Evolutionary conservation across 2,329 filamentous ascomycete species (phyloP).

Genomic region (Calonectria pseudoturangicola): DNA sequence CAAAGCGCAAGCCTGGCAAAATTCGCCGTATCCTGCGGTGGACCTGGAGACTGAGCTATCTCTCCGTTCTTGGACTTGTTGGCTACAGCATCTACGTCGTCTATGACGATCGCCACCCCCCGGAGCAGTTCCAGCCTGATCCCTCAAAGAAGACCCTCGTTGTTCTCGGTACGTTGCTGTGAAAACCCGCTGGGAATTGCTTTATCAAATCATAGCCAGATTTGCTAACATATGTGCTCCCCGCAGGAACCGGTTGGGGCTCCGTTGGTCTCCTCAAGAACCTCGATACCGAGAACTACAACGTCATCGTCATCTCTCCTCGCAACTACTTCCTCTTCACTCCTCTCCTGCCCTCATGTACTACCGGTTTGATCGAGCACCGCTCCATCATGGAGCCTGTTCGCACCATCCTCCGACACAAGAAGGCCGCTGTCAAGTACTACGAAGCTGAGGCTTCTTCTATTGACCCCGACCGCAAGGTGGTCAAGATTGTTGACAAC

Average conservation of each 20-base stretch:
- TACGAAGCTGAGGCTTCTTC: constrained; percentile 98
- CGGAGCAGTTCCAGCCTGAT: constrained; percentile 86
- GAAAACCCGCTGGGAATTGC: not conserved
- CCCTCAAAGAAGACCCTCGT: constrained; percentile 97
- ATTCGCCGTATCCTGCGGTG: constrained; percentile 83
- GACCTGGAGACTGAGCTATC: constrained; percentile 88
- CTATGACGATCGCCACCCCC: constrained; percentile 87
- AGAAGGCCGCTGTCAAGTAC: constrained; percentile 94
- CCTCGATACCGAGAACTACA: constrained; percentile 99
- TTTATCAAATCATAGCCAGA: constrained; percentile 39
- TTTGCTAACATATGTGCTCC: constrained; percentile 50
- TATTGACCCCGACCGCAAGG: constrained; percentile 93
- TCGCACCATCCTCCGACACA: constrained; percentile 95
- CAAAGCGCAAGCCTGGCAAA: constrained; percentile 70
- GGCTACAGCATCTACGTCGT: constrained; percentile 87
- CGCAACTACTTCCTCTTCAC: constrained; percentile 99
- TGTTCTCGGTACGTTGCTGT: constrained; percentile 82
- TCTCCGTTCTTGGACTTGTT: constrained; percentile 81
- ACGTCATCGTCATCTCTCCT: constrained; percentile 97
- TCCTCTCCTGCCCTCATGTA: constrained; percentile 96
- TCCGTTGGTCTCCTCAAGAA: constrained; percentile 98
- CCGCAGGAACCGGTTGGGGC: constrained; percentile 92
- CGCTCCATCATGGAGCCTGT: constrained; percentile 99
- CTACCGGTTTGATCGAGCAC: constrained; percentile 97
- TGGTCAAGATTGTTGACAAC: constrained; percentile 92